Percentiles rank a stretch among this genome's conserved stretches.
These are phyloP conservation scores for Parascedosporium putredinis DNA, from an alignment of 2,329 filamentous ascomycete genomes.

Conservation along the genomic window DNA sequence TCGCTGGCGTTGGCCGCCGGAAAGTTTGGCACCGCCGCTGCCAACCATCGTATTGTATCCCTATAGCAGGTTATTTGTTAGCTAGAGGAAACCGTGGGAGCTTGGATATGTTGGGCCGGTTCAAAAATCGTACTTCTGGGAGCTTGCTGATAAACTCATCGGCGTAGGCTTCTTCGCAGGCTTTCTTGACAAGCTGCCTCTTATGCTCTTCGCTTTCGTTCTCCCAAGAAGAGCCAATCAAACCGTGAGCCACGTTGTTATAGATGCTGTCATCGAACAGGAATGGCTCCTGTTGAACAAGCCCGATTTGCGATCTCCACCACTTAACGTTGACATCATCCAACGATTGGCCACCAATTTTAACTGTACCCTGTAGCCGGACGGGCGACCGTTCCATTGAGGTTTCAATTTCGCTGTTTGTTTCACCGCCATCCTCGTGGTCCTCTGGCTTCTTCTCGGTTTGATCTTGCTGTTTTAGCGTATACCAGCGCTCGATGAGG, in stretches of 20 bases:
- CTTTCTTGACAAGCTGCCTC: slow-evolving; percentile 47
- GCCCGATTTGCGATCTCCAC: slow-evolving; percentile 34
- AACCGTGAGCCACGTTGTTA: slow-evolving; percentile 50
- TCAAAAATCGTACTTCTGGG: no score
- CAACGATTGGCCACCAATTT: no score
- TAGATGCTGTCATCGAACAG: slow-evolving; percentile 41
- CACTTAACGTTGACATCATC: slow-evolving; percentile 23
- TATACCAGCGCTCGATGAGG: slow-evolving; percentile 48
- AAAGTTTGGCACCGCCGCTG: slow-evolving; percentile 66
- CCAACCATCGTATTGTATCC: slow-evolving; percentile 66
- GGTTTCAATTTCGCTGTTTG: no score
- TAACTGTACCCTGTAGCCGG: no score
- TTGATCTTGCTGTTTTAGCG: no score
- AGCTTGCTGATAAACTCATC: slow-evolving; percentile 58
- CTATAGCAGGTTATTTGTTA: no score
- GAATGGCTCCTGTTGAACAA: slow-evolving; percentile 44
- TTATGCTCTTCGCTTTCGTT: slow-evolving; percentile 26
- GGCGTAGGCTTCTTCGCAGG: slow-evolving; percentile 57
- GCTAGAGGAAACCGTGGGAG: no score
- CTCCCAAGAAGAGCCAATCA: slow-evolving; percentile 43
- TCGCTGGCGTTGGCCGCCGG: slow-evolving; percentile 77
- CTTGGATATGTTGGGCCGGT: no score
- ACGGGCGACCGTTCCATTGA: no score
- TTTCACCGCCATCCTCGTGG: no score
- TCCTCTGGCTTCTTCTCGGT: no score